A percentile compares a stretch with the other conserved stretches of the same genome.
These are phyloP conservation scores for Aspergillus sp. DNA, from an alignment of 2,329 filamentous ascomycete species.

Conservation along the genomic window DNA sequence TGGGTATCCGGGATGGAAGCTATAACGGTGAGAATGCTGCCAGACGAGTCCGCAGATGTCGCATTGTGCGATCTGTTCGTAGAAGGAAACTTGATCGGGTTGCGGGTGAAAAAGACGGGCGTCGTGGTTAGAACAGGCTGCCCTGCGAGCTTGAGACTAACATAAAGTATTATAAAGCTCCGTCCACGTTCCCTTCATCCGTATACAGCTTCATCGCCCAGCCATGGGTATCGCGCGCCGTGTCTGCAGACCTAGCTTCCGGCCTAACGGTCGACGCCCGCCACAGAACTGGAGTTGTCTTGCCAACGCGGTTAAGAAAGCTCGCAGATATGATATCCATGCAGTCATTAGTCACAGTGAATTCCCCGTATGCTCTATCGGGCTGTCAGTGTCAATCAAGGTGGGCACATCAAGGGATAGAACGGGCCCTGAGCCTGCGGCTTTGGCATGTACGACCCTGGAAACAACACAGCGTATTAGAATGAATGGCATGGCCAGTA, in stretches of 20 bases:
- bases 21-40: not conserved
- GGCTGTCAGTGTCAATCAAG: too few relatives aligned
- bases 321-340: constrained; percentile 56
- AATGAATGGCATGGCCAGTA: too few relatives aligned
- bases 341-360: constrained; percentile 61
- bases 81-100: constrained; percentile 69
- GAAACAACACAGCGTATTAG: too few relatives aligned
- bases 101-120: constrained; percentile 68
- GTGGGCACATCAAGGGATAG: not conserved
- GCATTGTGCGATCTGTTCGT: not conserved
- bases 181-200: constrained; percentile 48
- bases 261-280: constrained; percentile 34
- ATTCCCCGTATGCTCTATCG: constrained; percentile 53
- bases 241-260: constrained; percentile 38
- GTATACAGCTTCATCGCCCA: constrained; percentile 55
- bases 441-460: constrained; percentile 61
- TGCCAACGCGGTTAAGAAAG: constrained; percentile 56
- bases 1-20: constrained; percentile 47
- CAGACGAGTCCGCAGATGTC: not conserved
- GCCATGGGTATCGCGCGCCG: constrained; percentile 51
- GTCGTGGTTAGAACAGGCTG: not conserved
- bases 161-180: constrained; percentile 24
- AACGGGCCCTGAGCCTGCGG: constrained; percentile 38
- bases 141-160: not conserved
- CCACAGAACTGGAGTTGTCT: constrained; percentile 52